Percentiles rank a stretch among this genome's conserved stretches.
Evolutionary conservation across 2,329 filamentous ascomycete species (phyloP).

Genomic region (Ascochyta pisi): DNA sequence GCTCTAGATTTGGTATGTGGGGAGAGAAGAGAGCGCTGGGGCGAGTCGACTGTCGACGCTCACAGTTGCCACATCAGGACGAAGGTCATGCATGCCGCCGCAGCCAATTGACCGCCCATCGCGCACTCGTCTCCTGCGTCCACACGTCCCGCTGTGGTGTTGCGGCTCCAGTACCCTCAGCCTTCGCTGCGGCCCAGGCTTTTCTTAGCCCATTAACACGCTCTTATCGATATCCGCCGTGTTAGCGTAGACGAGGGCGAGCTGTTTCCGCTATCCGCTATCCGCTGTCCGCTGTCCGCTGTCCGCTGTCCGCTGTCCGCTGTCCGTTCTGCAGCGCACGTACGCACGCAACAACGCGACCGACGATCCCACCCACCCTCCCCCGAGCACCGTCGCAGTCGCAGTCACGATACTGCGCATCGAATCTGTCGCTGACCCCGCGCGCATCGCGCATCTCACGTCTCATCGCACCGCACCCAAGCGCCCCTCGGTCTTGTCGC

Average conservation of each 20-base stretch:
- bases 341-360: slow-evolving; percentile 23
- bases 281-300: slow-evolving; percentile 10
- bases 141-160: slow-evolving; percentile 12
- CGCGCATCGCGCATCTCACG: slow-evolving; percentile 12
- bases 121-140: not conserved
- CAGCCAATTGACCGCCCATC: not conserved
- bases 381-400: slow-evolving; percentile 17
- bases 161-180: slow-evolving; percentile 17
- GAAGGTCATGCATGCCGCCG: slow-evolving; percentile 7
- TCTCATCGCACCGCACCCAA: slow-evolving; percentile 10
- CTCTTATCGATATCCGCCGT: slow-evolving; percentile 28
- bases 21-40: not conserved
- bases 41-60: not conserved
- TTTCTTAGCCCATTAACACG: slow-evolving; percentile 6
- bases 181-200: slow-evolving; percentile 17
- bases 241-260: not conserved
- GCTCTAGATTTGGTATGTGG: not conserved
- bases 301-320: slow-evolving; percentile 3
- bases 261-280: slow-evolving; percentile 4
- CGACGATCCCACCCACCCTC: slow-evolving; percentile 23
- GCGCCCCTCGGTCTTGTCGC: slow-evolving; percentile 5
- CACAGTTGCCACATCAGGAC: slow-evolving; percentile 4
- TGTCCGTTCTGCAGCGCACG: slow-evolving; percentile 13
- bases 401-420: slow-evolving; percentile 13
- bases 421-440: slow-evolving; percentile 14